phyloP scores from a whole-genome alignment of 768 basidiomycete genomes.

The Calvatia gigantea region DNA sequence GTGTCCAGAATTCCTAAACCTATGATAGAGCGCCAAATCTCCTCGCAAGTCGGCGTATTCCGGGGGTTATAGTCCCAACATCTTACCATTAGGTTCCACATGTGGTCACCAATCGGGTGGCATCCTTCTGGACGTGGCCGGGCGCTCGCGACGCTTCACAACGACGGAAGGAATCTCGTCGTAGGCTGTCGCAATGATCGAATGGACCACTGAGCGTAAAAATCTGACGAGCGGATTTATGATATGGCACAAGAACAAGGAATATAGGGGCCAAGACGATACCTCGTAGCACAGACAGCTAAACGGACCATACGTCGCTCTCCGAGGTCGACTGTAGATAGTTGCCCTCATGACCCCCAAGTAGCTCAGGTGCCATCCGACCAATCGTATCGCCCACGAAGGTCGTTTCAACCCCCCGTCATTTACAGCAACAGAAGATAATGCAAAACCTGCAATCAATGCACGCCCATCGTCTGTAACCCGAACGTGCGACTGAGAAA shows the following conservation, averaged over 20 bases:
- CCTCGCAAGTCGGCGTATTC: neutral
- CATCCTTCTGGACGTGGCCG: neutral
- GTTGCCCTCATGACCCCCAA: too few species aligned
- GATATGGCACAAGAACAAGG: neutral
- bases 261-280: too few species aligned
- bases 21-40: neutral
- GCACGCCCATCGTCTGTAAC: too few species aligned
- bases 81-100: neutral
- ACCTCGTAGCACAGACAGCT: constrained; percentile 7
- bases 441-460: neutral
- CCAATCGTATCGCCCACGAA: neutral
- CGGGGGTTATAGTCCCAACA: neutral
- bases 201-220: neutral
- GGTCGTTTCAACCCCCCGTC: neutral
- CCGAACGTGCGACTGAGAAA: neutral
- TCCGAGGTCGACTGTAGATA: neutral
- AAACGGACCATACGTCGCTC: constrained; percentile 3
- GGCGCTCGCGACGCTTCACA: neutral
- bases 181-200: neutral
- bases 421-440: neutral
- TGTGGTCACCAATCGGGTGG: neutral
- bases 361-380: constrained; percentile 1
- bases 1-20: neutral
- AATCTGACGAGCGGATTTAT: neutral
- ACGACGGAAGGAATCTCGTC: too few species aligned